Percentiles rank a stretch among this genome's conserved stretches.
Conservation (phyloP, 306 rosid genomes). For the Pterocarpus macrocarpus region DNA sequence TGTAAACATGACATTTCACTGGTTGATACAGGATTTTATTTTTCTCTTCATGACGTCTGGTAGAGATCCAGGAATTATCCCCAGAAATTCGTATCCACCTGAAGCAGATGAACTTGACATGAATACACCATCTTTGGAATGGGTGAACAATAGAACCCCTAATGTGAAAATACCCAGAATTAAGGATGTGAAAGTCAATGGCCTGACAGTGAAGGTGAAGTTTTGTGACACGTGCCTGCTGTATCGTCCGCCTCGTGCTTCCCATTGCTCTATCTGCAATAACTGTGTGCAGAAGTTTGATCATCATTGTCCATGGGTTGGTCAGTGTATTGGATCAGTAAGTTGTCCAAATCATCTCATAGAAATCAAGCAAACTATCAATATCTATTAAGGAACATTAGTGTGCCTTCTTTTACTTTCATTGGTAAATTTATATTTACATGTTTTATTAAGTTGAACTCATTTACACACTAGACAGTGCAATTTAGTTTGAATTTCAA, state of each 20-base stretch:
- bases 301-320: slow-evolving; percentile 99
- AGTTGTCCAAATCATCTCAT: slow-evolving; percentile 50
- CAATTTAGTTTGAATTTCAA: not conserved
- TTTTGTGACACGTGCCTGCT: slow-evolving; percentile 91
- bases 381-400: slow-evolving; percentile 8
- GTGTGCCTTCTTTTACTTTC: not conserved
- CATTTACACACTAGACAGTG: not conserved
- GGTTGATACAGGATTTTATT: slow-evolving; percentile 69
- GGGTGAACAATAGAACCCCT: slow-evolving; percentile 63
- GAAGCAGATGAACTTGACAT: slow-evolving; percentile 62
- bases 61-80: slow-evolving; percentile 95
- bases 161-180: slow-evolving; percentile 71
- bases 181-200: slow-evolving; percentile 76
- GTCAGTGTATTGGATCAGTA: slow-evolving; percentile 93
- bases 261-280: slow-evolving; percentile 95
- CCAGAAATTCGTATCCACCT: slow-evolving; percentile 71
- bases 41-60: slow-evolving; percentile 89
- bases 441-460: not conserved
- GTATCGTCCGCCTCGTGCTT: slow-evolving; percentile 93
- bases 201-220: slow-evolving; percentile 78
- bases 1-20: slow-evolving; percentile 40
- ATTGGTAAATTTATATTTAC: not conserved
- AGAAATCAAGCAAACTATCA: not conserved
- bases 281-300: slow-evolving; percentile 95
- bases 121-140: slow-evolving; percentile 64